These are phyloP conservation scores for Plantago ovata DNA, from an alignment of 257 asterid species.

Conservation along the genomic window DNA sequence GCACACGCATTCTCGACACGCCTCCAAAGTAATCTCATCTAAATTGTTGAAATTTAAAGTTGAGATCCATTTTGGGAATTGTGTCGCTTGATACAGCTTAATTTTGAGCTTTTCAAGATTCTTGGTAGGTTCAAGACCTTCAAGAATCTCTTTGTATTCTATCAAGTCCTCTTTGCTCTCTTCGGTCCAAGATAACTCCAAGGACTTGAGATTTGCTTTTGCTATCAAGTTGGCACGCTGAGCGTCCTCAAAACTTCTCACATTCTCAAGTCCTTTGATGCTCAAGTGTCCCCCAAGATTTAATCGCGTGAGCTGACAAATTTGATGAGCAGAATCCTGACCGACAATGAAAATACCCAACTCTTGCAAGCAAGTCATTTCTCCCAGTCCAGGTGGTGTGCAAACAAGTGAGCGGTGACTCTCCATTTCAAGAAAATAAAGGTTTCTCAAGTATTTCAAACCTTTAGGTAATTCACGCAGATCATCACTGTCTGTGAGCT, in stretches of 20 bases:
- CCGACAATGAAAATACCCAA: constrained; percentile 27
- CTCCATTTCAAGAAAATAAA: constrained; percentile 17
- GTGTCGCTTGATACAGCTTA: constrained; percentile 16
- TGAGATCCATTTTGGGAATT: constrained; percentile 26
- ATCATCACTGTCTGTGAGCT: neutral
- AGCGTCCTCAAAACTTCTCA: constrained; percentile 18
- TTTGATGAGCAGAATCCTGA: constrained; percentile 13
- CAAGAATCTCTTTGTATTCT: constrained; percentile 20
- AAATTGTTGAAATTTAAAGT: constrained; percentile 3
- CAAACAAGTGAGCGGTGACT: constrained; percentile 3
- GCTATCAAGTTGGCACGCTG: constrained; percentile 23
- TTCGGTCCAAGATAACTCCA: constrained; percentile 18
- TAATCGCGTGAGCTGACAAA: constrained; percentile 22
- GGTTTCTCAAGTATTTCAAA: constrained; percentile 21
- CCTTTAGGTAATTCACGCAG: constrained; percentile 9
- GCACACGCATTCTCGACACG: constrained; percentile 18
- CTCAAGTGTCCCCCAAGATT: constrained; percentile 19
- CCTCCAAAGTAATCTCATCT: neutral
- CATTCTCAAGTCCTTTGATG: constrained; percentile 23
- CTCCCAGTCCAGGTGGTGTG: constrained; percentile 24
- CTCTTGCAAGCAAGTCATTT: constrained; percentile 12
- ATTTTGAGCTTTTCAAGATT: constrained; percentile 18
- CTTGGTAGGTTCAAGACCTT: constrained; percentile 21
- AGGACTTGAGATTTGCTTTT: constrained; percentile 9
- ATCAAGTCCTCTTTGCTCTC: neutral